These are phyloP conservation scores for Medicago truncatula DNA, from an alignment of 306 rosid genomes.

Conservation along the genomic window DNA sequence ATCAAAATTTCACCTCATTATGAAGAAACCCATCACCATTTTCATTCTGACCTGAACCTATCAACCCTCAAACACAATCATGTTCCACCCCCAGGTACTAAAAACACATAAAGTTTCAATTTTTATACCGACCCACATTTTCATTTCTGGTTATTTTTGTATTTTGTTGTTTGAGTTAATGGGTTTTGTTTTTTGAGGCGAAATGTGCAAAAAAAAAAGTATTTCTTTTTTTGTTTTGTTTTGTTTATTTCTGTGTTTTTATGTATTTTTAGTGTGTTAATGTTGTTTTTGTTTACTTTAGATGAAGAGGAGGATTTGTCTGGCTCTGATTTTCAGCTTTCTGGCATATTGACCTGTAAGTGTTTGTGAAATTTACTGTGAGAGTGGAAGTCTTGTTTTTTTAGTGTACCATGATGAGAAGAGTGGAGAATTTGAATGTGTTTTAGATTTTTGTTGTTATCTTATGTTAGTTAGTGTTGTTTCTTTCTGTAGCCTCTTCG, in stretches of 20 bases:
- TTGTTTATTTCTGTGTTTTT: no score
- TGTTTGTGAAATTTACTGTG: slow-evolving; percentile 46
- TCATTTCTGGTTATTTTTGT: slow-evolving; percentile 13
- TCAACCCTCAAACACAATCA: no score
- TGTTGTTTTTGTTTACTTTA: slow-evolving; percentile 28
- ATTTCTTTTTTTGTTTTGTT: no score
- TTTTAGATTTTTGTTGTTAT: no score
- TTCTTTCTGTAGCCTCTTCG: no score
- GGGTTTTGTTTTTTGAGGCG: background rate
- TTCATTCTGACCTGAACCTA: background rate
- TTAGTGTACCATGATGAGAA: no score
- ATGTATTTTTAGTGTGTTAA: no score
- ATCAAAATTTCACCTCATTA: background rate
- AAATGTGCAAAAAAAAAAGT: no score
- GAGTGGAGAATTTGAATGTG: no score
- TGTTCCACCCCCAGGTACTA: slow-evolving; percentile 6
- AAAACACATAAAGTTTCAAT: slow-evolving; percentile 25
- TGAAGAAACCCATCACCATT: slow-evolving; percentile 3
- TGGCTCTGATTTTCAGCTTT: slow-evolving; percentile 20
- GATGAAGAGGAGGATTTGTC: slow-evolving; percentile 51
- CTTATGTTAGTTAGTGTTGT: no score
- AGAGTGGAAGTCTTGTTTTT: slow-evolving; percentile 25
- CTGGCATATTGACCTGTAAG: slow-evolving; percentile 58
- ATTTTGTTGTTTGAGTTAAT: background rate
- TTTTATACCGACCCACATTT: slow-evolving; percentile 26